These are phyloP conservation scores for Flaveria robusta DNA, from an alignment of 129 eudicot genomes.

Conservation along the genomic window DNA sequence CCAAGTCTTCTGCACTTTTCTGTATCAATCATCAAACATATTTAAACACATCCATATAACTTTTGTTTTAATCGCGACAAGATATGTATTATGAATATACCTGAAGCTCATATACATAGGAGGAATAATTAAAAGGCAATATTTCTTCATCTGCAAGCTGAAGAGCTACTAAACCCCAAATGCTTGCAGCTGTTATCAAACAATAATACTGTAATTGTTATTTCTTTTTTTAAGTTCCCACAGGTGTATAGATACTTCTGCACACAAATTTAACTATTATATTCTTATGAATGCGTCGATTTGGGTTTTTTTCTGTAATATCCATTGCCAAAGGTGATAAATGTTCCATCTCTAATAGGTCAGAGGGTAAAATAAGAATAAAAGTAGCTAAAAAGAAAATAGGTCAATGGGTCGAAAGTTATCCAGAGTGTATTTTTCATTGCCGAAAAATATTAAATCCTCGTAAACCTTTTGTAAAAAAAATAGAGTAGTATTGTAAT, in stretches of 20 bases:
- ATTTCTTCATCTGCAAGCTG: conserved; percentile 75
- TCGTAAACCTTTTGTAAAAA: background rate
- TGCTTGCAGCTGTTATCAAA: conserved; percentile 65
- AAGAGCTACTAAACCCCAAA: conserved; percentile 90
- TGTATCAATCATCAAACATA: conserved; percentile 32
- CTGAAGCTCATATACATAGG: conserved; percentile 73
- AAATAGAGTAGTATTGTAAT: background rate
- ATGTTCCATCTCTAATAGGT: background rate
- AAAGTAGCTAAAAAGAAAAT: background rate
- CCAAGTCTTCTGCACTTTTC: conserved; percentile 69
- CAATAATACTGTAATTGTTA: background rate
- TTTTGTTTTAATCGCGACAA: background rate
- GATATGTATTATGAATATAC: conserved; percentile 42
- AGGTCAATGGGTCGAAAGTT: no score
- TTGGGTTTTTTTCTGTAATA: no score
- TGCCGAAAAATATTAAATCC: background rate
- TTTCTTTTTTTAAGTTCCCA: background rate
- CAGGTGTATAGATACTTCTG: no score
- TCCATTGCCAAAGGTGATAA: no score
- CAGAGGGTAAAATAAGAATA: background rate
- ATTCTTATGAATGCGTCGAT: no score
- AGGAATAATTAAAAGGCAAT: conserved; percentile 66
- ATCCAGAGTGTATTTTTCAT: background rate
- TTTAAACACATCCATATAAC: background rate
- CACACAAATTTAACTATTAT: no score